These are phyloP conservation scores for Hemileccinum rubropunctum DNA, from an alignment of 768 basidiomycete genomes.

Conservation along the genomic window DNA sequence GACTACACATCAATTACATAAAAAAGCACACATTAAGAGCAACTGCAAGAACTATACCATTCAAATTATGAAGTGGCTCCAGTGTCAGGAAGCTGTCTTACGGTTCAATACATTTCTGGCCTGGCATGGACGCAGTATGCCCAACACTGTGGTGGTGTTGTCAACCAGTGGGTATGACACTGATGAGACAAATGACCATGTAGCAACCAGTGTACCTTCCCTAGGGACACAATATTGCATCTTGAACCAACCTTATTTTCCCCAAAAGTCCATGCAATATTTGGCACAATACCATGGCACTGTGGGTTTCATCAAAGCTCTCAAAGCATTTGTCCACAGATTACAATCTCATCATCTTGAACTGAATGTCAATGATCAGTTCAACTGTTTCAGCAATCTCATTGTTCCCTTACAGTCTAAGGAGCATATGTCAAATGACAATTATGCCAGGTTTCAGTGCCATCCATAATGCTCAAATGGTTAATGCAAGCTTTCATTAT, in stretches of 20 bases:
- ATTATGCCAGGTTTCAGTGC: not conserved
- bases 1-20: too few relatives aligned
- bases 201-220: too few relatives aligned
- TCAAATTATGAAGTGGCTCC: slow-evolving; percentile 9
- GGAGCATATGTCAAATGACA: too few relatives aligned
- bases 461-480: not conserved
- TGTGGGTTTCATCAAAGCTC: not conserved
- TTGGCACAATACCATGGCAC: not conserved
- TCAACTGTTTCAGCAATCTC: not conserved
- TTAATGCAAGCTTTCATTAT: too few relatives aligned
- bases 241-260: not conserved
- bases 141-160: too few relatives aligned
- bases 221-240: too few relatives aligned
- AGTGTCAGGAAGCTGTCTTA: slow-evolving; percentile 13
- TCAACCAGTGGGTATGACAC: too few relatives aligned
- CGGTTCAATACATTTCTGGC: slow-evolving; percentile 27
- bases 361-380: not conserved
- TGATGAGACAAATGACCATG: not conserved
- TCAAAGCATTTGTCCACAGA: not conserved
- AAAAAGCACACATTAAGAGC: slow-evolving; percentile 26
- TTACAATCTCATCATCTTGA: not conserved
- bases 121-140: slow-evolving; percentile 14
- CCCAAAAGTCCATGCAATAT: too few relatives aligned
- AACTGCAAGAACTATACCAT: slow-evolving; percentile 17
- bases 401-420: not conserved